Evolutionary conservation across 495 filamentous ascomycete genomes (phyloP).

Genomic region (Letharia columbiana): DNA sequence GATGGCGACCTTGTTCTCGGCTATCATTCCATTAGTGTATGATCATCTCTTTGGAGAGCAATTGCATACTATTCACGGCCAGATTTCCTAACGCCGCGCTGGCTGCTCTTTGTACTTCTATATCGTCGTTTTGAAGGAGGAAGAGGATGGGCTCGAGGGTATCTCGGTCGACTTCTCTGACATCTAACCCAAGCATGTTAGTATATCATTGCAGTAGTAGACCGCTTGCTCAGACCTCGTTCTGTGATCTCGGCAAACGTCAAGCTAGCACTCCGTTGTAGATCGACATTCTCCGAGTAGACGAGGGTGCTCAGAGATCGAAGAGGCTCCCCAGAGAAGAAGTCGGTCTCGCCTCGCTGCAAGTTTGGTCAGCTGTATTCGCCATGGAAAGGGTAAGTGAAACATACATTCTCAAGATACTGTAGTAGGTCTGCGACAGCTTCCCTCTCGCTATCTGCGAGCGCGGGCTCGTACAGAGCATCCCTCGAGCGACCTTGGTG

Average conservation of each 20-base stretch:
- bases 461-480: slow-evolving; percentile 87
- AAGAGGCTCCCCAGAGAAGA: slow-evolving; percentile 96
- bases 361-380: slow-evolving; percentile 23
- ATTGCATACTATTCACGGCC: slow-evolving; percentile 80
- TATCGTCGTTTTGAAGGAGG: slow-evolving; percentile 87
- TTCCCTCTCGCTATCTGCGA: slow-evolving; percentile 94
- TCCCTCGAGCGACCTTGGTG: slow-evolving; percentile 72
- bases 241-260: slow-evolving; percentile 99
- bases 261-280: slow-evolving; percentile 93
- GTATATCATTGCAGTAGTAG: background rate
- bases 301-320: slow-evolving; percentile 90
- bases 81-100: slow-evolving; percentile 94
- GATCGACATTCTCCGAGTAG: slow-evolving; percentile 96
- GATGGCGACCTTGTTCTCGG: slow-evolving; percentile 94
- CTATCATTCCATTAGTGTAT: slow-evolving; percentile 49
- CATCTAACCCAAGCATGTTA: slow-evolving; percentile 51
- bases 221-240: slow-evolving; percentile 53
- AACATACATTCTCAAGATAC: slow-evolving; percentile 87
- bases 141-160: slow-evolving; percentile 94
- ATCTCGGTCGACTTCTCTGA: slow-evolving; percentile 87
- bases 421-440: slow-evolving; percentile 91
- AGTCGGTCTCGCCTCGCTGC: slow-evolving; percentile 90
- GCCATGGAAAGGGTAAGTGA: slow-evolving; percentile 13
- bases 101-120: slow-evolving; percentile 93
- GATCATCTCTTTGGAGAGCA: slow-evolving; percentile 11